A percentile compares a stretch with the other conserved stretches of the same genome.
phyloP scores from a whole-genome alignment of 768 basidiomycete genomes.

The Mycena olivaceomarginata region DNA sequence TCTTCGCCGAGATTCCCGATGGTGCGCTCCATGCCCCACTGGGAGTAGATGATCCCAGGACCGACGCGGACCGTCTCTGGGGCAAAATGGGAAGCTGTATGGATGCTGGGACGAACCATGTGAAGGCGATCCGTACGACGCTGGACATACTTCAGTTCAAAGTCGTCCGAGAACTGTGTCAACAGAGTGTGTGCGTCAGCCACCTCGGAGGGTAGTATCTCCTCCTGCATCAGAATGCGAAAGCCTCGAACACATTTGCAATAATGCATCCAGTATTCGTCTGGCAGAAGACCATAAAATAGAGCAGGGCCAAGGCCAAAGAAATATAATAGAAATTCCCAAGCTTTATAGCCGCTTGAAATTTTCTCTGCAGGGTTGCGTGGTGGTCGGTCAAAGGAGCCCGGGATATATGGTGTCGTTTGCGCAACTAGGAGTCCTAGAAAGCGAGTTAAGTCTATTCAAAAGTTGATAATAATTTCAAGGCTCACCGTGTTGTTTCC shows the following conservation, averaged over 20 bases:
- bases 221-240: no score
- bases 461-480: neutral
- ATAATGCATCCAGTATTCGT: conserved; percentile 46
- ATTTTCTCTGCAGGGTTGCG: conserved; percentile 32
- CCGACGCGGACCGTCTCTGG: no score
- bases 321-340: conserved; percentile 47
- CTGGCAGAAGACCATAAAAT: conserved; percentile 40
- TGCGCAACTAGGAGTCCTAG: conserved; percentile 38
- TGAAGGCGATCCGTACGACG: no score
- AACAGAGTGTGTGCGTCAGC: no score
- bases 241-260: conserved; percentile 47
- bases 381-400: conserved; percentile 50
- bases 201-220: no score
- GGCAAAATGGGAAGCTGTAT: no score
- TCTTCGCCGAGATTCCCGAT: no score
- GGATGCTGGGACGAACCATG: no score
- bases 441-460: neutral
- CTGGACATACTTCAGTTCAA: no score
- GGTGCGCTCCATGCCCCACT: no score
- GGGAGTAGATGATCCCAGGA: no score
- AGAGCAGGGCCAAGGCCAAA: conserved; percentile 49
- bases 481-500: conserved; percentile 47
- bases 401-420: conserved; percentile 44
- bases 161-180: no score
- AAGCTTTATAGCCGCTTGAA: conserved; percentile 51